Conservation (phyloP, 768 basidiomycete genomes). For the Leccinum ochraceum region DNA sequence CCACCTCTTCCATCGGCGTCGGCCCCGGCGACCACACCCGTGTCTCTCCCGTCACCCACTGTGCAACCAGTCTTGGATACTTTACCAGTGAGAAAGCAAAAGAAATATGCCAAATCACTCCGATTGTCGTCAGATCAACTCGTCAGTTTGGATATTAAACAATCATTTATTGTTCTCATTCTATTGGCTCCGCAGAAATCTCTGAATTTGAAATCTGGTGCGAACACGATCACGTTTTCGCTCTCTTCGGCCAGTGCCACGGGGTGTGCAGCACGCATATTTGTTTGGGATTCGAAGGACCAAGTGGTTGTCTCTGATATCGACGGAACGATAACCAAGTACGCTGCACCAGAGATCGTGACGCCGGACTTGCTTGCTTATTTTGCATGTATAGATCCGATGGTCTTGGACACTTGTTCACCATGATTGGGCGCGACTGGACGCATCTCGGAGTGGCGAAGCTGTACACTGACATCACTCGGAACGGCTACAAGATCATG, state of each 20-base stretch:
- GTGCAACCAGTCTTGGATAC: constrained; percentile 29
- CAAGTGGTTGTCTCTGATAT: constrained; percentile 94
- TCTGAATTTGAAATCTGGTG: constrained; percentile 79
- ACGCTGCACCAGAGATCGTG: constrained; percentile 18
- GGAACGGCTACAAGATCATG: constrained; percentile 98
- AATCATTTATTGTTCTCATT: not conserved
- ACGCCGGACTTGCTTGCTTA: not conserved
- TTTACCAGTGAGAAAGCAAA: constrained; percentile 23
- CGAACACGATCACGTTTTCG: constrained; percentile 93
- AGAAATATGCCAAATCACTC: constrained; percentile 88
- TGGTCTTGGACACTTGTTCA: constrained; percentile 94
- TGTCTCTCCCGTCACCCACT: constrained; percentile 20
- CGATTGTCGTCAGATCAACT: constrained; percentile 94
- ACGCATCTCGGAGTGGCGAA: constrained; percentile 97
- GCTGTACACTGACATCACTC: constrained; percentile 91
- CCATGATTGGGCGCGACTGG: constrained; percentile 98
- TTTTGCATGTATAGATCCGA: constrained; percentile 64
- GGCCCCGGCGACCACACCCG: constrained; percentile 49
- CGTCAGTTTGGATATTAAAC: constrained; percentile 44
- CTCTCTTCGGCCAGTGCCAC: constrained; percentile 79
- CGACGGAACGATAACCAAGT: constrained; percentile 99
- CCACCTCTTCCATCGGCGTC: constrained; percentile 39
- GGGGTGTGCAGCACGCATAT: constrained; percentile 90
- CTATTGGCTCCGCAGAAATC: constrained; percentile 58
- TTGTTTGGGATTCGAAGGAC: constrained; percentile 94